Evolutionary conservation across 768 basidiomycete species (phyloP).

Genomic region (Xerocomellus intermedius): DNA sequence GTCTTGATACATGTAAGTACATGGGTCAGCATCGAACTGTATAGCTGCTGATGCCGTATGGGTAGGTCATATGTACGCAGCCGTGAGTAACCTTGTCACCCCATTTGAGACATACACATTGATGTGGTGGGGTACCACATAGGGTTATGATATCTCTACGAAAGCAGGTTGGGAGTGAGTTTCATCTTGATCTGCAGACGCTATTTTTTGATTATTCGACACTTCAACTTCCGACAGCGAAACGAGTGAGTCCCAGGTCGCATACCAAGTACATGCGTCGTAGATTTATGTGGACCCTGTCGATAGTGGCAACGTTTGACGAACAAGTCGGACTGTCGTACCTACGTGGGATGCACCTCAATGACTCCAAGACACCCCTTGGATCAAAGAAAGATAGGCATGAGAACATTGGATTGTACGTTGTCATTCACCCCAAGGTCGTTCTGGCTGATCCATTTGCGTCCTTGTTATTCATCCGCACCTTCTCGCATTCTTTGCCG

Average conservation of each 20-base stretch:
- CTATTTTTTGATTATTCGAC: background rate
- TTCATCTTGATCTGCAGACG: background rate
- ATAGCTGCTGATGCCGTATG: background rate
- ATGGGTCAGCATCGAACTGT: background rate
- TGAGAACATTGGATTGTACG: conserved; percentile 81
- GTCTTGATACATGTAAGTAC: conserved; percentile 78
- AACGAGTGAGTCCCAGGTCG: conserved; percentile 20
- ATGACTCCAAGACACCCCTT: conserved; percentile 71
- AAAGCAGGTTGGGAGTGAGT: conserved; percentile 69
- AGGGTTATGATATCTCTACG: conserved; percentile 83
- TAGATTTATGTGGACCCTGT: background rate
- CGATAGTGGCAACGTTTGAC: conserved; percentile 64
- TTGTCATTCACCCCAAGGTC: conserved; percentile 7
- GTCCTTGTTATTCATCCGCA: background rate
- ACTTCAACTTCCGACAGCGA: conserved; percentile 13
- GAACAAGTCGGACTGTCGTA: conserved; percentile 67
- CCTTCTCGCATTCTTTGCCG: background rate
- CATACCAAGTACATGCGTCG: background rate
- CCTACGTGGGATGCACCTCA: conserved; percentile 81
- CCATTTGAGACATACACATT: background rate
- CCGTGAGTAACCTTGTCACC: conserved; percentile 56
- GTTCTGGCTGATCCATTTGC: background rate
- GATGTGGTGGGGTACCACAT: background rate
- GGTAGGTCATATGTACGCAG: conserved; percentile 74
- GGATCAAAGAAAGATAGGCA: conserved; percentile 75